Evolutionary conservation across 805 yeast species (phyloP).

Genomic region (Kregervanrija delftensis): DNA sequence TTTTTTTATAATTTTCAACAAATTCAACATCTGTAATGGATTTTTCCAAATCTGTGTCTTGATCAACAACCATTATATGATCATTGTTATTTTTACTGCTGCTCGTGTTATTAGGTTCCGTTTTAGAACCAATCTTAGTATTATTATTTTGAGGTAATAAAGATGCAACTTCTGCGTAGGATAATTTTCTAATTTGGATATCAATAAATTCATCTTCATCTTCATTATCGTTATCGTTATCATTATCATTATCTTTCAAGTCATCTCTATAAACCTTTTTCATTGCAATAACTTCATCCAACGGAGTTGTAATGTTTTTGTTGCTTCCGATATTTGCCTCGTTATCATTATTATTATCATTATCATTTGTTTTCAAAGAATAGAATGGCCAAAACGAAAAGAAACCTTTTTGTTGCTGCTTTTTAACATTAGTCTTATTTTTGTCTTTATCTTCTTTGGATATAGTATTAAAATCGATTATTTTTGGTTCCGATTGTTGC

Average conservation of each 20-base stretch:
- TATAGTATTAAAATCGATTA: too few species aligned
- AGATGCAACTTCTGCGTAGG: constrained; percentile 49
- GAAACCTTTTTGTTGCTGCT: too few species aligned
- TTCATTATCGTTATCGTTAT: constrained; percentile 6
- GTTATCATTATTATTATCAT: too few species aligned
- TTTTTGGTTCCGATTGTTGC: too few species aligned
- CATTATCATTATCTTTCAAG: not conserved
- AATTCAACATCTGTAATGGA: constrained; percentile 28
- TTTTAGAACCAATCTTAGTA: not conserved
- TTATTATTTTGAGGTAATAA: constrained; percentile 13
- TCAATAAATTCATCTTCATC: constrained; percentile 38
- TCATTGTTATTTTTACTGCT: not conserved
- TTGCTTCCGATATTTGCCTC: too few species aligned
- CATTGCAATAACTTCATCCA: constrained; percentile 28
- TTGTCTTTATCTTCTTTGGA: not conserved
- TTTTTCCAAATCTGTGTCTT: constrained; percentile 24
- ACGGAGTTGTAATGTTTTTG: constrained; percentile 3
- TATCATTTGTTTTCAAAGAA: too few species aligned
- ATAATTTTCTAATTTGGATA: constrained; percentile 38
- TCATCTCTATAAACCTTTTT: constrained; percentile 14
- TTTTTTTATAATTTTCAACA: constrained; percentile 15
- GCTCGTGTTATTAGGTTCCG: not conserved
- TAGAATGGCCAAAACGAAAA: too few species aligned
- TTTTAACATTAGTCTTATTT: too few species aligned
- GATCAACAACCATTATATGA: constrained; percentile 20